Evolutionary conservation across 352 stramenopile genomes (phyloP), one percentile per base, ranked within the genome.

Genomic region (Pythium vanterpoolii): DNA sequence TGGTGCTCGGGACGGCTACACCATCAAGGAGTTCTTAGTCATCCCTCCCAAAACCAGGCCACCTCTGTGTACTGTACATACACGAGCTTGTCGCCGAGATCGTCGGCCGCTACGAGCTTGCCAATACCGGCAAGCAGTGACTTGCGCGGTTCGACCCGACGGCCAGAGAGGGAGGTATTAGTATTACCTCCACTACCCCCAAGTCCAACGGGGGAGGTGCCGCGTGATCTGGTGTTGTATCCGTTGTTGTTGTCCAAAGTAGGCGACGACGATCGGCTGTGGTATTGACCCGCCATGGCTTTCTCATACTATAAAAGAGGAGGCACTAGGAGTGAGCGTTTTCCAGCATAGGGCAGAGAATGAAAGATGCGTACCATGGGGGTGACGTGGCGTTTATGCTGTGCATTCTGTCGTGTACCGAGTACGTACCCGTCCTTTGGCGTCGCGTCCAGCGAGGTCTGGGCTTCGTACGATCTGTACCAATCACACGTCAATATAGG

Each of bases 41-140:
- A 16, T 57, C 10, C 5, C 16, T 19, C 23, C 10, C 44, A 53
- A 19, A 21, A 49, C 33, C 10, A 38, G 33, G 33, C 33, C 33
- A 38, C 33, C 7, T 1, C n/a, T n/a, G n/a, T n/a, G n/a, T n/a
- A n/a, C n/a, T n/a, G 24, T 44, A 76, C 77, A 18, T 65, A 83
- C 74, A 62, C 39, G 11, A 76, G 50, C 16, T 79, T 71, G 36
- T 75, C 70, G n/a, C 43, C 57, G 23, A 77, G 33, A 30, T 86
- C 71, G 56, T 88, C 71, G 5, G 74, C 67, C 16, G 83, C 77
- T n/a, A 93, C 76, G 5, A 86, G 62, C 19, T 90, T 88, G 14
- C 80, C 80, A 26, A 93, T 90, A 0, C 81, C 83, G 13, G 81
- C 81, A 16, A 93, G 81, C n/a, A 93, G 58, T 4, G 80, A 93